Percentiles rank a stretch among this genome's conserved stretches.
phyloP scores from a whole-genome alignment of 495 filamentous ascomycete species.

The Oidiodendron maius region DNA sequence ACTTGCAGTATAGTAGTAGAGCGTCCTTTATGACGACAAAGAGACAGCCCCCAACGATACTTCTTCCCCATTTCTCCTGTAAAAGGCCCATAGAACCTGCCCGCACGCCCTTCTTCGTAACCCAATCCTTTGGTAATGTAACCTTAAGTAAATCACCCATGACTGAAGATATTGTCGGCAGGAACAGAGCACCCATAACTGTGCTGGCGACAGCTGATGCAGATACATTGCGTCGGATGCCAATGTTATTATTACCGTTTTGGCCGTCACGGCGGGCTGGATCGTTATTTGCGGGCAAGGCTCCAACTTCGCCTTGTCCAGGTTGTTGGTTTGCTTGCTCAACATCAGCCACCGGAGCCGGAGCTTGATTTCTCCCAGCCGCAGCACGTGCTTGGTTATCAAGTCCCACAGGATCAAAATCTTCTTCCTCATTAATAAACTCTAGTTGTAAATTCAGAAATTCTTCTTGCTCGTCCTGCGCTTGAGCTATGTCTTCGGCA shows the following conservation, averaged over 20 bases:
- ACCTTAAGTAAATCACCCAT: slow-evolving; percentile 38
- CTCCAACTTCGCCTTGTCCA: not conserved
- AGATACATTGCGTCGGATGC: slow-evolving; percentile 17
- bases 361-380: not conserved
- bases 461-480: slow-evolving; percentile 33
- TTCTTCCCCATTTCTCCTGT: slow-evolving; percentile 61
- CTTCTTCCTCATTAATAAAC: slow-evolving; percentile 23
- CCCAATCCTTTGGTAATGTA: slow-evolving; percentile 54
- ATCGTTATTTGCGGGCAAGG: not conserved
- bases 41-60: slow-evolving; percentile 62
- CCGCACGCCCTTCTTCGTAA: slow-evolving; percentile 25
- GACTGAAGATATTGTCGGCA: slow-evolving; percentile 31
- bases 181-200: slow-evolving; percentile 37
- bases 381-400: not conserved
- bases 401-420: not conserved
- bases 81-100: slow-evolving; percentile 41
- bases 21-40: slow-evolving; percentile 69
- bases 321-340: not conserved
- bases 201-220: slow-evolving; percentile 43
- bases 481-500: slow-evolving; percentile 37
- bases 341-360: not conserved
- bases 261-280: not conserved
- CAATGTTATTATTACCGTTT: slow-evolving; percentile 18
- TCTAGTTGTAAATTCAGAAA: slow-evolving; percentile 40
- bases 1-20: slow-evolving; percentile 59